Conservation (phyloP, 2,329 filamentous ascomycete genomes). For the Verticillium nonalfalfae region DNA sequence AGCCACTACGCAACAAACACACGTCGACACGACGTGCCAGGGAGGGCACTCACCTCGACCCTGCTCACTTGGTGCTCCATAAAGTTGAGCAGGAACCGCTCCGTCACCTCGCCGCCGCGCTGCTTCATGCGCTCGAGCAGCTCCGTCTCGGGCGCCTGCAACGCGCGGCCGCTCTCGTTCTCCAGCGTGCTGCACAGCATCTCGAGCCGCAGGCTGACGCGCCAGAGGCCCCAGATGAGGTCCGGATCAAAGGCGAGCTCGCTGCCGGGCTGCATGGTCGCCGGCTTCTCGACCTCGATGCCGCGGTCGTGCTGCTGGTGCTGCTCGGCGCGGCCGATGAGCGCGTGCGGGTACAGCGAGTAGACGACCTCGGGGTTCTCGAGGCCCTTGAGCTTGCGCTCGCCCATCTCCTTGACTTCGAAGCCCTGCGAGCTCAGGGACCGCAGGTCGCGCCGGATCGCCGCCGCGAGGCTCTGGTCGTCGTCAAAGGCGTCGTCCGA, state of each 20-base stretch:
- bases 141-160: slow-evolving; percentile 78
- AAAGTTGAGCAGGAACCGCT: slow-evolving; percentile 81
- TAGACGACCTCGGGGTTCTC: slow-evolving; percentile 97
- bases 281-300: slow-evolving; percentile 44
- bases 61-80: slow-evolving; percentile 92
- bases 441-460: slow-evolving; percentile 81
- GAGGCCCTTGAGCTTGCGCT: slow-evolving; percentile 90
- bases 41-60: slow-evolving; percentile 70
- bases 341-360: slow-evolving; percentile 85
- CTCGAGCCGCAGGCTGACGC: slow-evolving; percentile 80
- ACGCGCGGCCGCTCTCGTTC: slow-evolving; percentile 50
- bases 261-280: slow-evolving; percentile 55
- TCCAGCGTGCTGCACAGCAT: slow-evolving; percentile 91
- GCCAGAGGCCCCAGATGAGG: slow-evolving; percentile 84
- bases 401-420: slow-evolving; percentile 92
- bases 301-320: slow-evolving; percentile 47
- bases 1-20: no score
- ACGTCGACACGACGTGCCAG: neutral
- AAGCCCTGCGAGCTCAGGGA: slow-evolving; percentile 88
- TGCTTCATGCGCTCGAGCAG: slow-evolving; percentile 64
- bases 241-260: slow-evolving; percentile 75
- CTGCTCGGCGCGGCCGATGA: slow-evolving; percentile 72
- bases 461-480: slow-evolving; percentile 66
- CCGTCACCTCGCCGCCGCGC: slow-evolving; percentile 77
- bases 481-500: slow-evolving; percentile 66